phyloP scores from a whole-genome alignment of 2,329 filamentous ascomycete species.

The Exophiala sideris region DNA sequence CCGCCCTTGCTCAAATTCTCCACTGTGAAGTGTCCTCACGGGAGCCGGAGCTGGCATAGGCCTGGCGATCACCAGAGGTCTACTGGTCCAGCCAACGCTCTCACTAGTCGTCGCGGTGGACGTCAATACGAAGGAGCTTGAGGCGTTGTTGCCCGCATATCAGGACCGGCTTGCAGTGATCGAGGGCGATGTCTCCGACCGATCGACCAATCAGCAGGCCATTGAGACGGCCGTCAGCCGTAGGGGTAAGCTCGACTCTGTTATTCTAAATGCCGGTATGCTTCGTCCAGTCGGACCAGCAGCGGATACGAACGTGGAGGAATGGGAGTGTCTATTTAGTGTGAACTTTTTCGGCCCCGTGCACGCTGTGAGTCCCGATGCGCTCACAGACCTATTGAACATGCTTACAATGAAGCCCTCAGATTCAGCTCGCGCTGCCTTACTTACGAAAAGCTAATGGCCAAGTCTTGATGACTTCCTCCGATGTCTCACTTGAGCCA shows the following conservation, averaged over 20 bases:
- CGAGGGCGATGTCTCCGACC: neutral
- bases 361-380: neutral
- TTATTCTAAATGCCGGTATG: constrained; percentile 3
- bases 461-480: neutral
- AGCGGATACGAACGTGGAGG: neutral
- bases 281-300: neutral
- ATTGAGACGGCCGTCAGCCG: neutral
- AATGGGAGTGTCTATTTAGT: neutral
- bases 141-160: neutral
- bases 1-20: too few species aligned
- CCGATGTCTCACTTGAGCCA: neutral
- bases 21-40: neutral
- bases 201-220: neutral
- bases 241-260: neutral
- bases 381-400: too few species aligned
- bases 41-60: neutral
- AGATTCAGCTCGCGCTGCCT: neutral
- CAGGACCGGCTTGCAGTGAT: neutral
- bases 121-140: neutral
- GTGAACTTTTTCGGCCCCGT: neutral
- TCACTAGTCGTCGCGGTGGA: neutral
- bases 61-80: neutral
- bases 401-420: neutral
- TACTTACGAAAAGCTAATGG: neutral
- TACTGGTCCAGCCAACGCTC: neutral